Evolutionary conservation across 768 basidiomycete species (phyloP), one percentile per base, ranked within the genome.

Genomic region (Serendipita sp.): DNA sequence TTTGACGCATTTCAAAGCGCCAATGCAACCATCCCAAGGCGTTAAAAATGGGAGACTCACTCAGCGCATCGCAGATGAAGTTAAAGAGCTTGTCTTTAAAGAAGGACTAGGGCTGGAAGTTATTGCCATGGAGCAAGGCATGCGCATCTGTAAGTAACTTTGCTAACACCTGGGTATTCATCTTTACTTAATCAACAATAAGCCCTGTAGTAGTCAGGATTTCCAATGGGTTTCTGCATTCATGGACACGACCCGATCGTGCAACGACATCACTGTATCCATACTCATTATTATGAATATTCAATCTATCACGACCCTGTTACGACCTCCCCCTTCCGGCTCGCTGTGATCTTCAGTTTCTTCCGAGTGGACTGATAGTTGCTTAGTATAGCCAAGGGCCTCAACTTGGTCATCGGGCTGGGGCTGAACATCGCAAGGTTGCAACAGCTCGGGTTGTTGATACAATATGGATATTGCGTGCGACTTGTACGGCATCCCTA

Each of bases 1-100:
- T 71, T 76, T 96, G 64, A 89, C 83, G 45, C 92, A 96, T 70
- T 90, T 90, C 77, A 96, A 97, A 71, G 90, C 91, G 66, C 78
- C 81, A 48, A 73, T 86, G 63, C 73, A 77, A n/a, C 70, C 70
- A 2, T 69, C 71, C 66, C 69, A 69, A 18, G 72, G 72, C 13
- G 74, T 74, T 18, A 74, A 74, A 46, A 79, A 81, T 53, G 72
- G 73, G 31, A 81, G 83, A 34, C 81, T 84, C 34, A 76, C 78
- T 64, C 78, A 86, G 13, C 75, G 87, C 33, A 94, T 97, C 66
- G 79, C 83, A 48, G 76, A 82, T 15, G 88, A 96, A 73, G 81
- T 94, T 66, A 76, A 78, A 52, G 76, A 77, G 37, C 73, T 91
- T 60, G 82, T 91, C 27, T 75, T 77, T 18, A 75, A 75, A 53